Conservation (phyloP, 768 basidiomycete genomes). For the Pleurotus djamor region DNA sequence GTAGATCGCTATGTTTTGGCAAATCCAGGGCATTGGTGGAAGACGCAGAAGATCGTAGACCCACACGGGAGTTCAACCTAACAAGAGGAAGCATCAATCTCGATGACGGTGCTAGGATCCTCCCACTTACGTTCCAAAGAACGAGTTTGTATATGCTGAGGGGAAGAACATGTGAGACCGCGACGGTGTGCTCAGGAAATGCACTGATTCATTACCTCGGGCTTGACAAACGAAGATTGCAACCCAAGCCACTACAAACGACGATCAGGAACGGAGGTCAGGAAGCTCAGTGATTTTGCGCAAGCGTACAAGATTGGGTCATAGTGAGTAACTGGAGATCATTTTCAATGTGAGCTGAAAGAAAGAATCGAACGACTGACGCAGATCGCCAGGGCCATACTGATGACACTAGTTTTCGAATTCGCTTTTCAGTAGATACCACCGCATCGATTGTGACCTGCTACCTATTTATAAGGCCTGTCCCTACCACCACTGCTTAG, state of each 20-base stretch:
- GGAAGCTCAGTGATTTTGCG: background rate
- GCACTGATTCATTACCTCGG: background rate
- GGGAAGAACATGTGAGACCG: background rate
- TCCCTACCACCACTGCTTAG: background rate
- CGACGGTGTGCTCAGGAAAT: background rate
- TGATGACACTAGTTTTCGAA: background rate
- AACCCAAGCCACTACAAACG: background rate
- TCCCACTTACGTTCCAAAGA: conserved; percentile 3
- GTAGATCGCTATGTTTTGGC: background rate
- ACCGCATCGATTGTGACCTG: too few species aligned
- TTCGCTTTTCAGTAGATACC: background rate
- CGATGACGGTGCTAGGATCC: too few species aligned
- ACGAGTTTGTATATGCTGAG: conserved; percentile 1
- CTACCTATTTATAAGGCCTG: background rate
- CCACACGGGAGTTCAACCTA: background rate
- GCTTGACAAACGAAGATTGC: conserved; percentile 1
- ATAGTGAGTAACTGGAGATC: background rate
- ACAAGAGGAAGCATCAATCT: background rate
- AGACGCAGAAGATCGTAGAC: background rate
- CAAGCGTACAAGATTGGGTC: background rate
- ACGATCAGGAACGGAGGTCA: background rate
- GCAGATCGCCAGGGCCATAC: background rate
- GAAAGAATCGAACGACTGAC: background rate
- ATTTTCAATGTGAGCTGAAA: background rate
- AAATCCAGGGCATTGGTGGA: background rate